Base-by-base conservation (phyloP, 2,329 filamentous ascomycete genomes). In the Neofusicoccum kwambonambiense region DNA sequence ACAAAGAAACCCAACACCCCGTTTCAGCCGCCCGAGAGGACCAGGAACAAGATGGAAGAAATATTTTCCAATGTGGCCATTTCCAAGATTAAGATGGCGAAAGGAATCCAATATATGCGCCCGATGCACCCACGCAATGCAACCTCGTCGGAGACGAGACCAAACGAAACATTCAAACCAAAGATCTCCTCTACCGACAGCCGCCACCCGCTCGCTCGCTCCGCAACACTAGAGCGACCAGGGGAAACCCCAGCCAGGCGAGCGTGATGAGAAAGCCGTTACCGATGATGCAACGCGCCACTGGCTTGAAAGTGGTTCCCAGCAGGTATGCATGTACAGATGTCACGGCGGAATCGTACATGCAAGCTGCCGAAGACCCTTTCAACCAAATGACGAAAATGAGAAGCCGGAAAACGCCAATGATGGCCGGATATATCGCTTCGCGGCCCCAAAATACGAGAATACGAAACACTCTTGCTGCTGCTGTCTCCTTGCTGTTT, bases 91-190 rank as follows among this genome's bases (percentile, higher is more conserved):
- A 27, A 19, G 11, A 51, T 17, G 44, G 41, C 39, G 44, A 45
- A 61, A 64, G 19, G 41, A 39, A 62, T 45, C 50, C 54, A 51
- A 51, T 27, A 49, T 35, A 68, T 68, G 65, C 62, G 63, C 52
- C 66, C 65, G 67, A 71, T 73, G 71, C 68, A 70, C 72, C 54
- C 67, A 67, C 63, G 65, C 71, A 70, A 73, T 73, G 72, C 71
- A 73, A 73, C 72, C 64, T 71, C 64, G 58, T 47, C 50, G 47
- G 34, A 42, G 52, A 50, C 58, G 39, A 50, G 12, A 51, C 45
- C 44, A 52, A 27, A 50, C 58, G 42, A 42, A 50, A 52, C 45
- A 50, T 7, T 6, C 35, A 62, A 50, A 47, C 8, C 45, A 44
- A 19, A 4, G 39, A 13, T 22, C 31, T 12, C 15, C 22, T 17